Percentiles rank a stretch among this genome's conserved stretches.
phyloP scores from a whole-genome alignment of 2,329 filamentous ascomycete genomes.

The Epichloe baconii region DNA sequence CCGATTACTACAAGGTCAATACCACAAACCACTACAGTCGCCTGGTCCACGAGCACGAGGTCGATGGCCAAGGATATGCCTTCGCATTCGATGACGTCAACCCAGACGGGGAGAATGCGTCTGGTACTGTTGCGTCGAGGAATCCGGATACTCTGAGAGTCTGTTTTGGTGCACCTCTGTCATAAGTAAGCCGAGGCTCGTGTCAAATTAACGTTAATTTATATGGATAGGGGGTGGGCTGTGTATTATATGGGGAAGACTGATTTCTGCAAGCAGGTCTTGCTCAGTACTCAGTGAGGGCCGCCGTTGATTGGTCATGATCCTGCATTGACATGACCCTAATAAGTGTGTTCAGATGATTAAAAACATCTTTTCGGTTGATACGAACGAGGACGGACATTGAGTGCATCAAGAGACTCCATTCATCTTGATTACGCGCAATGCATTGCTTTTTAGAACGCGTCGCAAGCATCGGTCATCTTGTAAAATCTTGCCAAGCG shows the following conservation, averaged over 20 bases:
- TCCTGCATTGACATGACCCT: too few species aligned
- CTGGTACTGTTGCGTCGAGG: slow-evolving; percentile 18
- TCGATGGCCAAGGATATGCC: slow-evolving; percentile 48
- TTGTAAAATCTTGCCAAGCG: too few species aligned
- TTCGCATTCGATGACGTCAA: slow-evolving; percentile 59
- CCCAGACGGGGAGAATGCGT: slow-evolving; percentile 40
- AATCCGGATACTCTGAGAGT: slow-evolving; percentile 15
- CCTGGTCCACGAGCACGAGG: slow-evolving; percentile 46
- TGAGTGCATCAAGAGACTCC: too few species aligned
- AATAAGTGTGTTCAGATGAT: too few species aligned
- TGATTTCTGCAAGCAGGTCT: too few species aligned
- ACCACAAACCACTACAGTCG: slow-evolving; percentile 44
- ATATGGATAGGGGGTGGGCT: not conserved
- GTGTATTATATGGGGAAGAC: not conserved
- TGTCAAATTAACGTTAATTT: not conserved
- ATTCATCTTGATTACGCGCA: too few species aligned
- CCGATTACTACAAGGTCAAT: slow-evolving; percentile 30
- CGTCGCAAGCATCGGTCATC: too few species aligned
- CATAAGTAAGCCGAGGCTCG: not conserved
- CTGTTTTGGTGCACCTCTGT: slow-evolving; percentile 14
- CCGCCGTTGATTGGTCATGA: too few species aligned
- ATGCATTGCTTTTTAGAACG: too few species aligned
- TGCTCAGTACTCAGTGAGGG: too few species aligned
- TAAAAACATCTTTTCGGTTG: too few species aligned
- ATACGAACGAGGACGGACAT: too few species aligned